A percentile compares a stretch with the other conserved stretches of the same genome.
Evolutionary conservation across 192 early-diverging fungal genomes (phyloP).

Genomic region (Gorgonomyces haynaldii): DNA sequence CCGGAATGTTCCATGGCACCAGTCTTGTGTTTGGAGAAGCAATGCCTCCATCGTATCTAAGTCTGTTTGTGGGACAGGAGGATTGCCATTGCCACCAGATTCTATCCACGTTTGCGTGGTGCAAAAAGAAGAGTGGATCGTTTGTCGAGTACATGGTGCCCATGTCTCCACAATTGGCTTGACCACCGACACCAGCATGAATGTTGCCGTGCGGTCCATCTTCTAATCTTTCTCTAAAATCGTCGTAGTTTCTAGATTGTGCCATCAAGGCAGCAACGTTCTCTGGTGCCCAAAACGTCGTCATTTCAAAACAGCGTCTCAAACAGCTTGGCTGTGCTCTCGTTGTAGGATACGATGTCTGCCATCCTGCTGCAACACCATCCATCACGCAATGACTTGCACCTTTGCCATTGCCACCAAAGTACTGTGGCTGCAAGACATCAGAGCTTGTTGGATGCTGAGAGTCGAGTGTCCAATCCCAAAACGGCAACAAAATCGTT

Average conservation of each 20-base stretch:
- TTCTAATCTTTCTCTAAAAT: constrained; percentile 14
- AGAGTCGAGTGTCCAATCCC: constrained; percentile 47
- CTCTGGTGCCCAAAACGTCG: not conserved
- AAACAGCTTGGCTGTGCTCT: not conserved
- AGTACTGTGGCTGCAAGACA: constrained; percentile 5
- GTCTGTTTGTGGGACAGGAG: not conserved
- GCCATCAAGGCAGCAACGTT: not conserved
- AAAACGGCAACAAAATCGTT: constrained; percentile 26
- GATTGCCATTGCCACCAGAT: constrained; percentile 17
- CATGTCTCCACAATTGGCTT: constrained; percentile 9
- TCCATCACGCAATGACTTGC: not conserved
- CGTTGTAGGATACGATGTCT: not conserved
- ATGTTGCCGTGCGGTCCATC: constrained; percentile 19
- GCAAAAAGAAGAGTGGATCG: constrained; percentile 32
- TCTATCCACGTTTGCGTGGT: constrained; percentile 28
- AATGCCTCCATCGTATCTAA: not conserved
- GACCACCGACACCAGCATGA: constrained; percentile 17
- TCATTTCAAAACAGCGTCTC: not conserved
- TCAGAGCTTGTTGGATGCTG: constrained; percentile 22
- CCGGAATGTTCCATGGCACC: not conserved
- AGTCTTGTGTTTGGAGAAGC: not conserved
- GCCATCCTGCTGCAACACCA: not conserved
- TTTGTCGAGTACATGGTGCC: constrained; percentile 6
- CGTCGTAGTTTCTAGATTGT: constrained; percentile 5
- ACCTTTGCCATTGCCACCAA: not conserved